Percentiles rank a stretch among this genome's conserved stretches.
phyloP scores from a whole-genome alignment of 2,329 filamentous ascomycete genomes.

The Chaetothyriales sp. region DNA sequence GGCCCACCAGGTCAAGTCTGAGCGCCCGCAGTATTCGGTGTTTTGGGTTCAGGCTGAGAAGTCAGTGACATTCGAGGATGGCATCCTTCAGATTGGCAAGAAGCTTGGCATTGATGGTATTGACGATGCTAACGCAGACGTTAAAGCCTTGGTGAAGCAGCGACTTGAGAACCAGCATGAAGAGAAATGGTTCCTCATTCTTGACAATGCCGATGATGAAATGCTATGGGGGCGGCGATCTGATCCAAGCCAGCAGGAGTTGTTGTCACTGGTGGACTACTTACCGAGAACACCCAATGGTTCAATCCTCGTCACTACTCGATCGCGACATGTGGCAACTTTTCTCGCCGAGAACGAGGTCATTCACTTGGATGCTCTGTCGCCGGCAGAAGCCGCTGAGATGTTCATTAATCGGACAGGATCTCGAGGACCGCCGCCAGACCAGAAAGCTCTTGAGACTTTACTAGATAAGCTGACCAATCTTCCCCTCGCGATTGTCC shows the following conservation, averaged over 20 bases:
- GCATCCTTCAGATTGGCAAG: constrained; percentile 2
- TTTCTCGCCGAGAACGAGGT: constrained; percentile 1
- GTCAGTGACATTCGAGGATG: constrained; percentile 3
- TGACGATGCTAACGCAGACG: constrained; percentile 2
- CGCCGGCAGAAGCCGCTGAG: constrained; percentile 3
- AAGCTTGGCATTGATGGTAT: constrained; percentile 3
- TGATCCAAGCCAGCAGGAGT: neutral
- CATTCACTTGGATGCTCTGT: constrained; percentile 3
- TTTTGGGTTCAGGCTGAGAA: constrained; percentile 7
- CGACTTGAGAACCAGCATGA: neutral
- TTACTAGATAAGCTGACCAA: constrained; percentile 8
- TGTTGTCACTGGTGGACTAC: neutral
- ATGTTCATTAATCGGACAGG: constrained; percentile 6
- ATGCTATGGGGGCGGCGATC: neutral
- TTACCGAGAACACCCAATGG: constrained; percentile 8
- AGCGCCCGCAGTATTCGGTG: constrained; percentile 3
- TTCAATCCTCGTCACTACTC: constrained; percentile 16
- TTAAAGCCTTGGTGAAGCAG: constrained; percentile 5
- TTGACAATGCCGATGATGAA: constrained; percentile 14
- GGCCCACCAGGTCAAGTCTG: constrained; percentile 1
- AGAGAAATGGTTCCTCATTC: constrained; percentile 10
- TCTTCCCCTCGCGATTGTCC: constrained; percentile 23
- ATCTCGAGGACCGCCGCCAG: neutral
- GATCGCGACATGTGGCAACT: neutral
- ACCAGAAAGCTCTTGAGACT: constrained; percentile 9